Evolutionary conservation across 1,284 basidiomycete species (phyloP).

Genomic region (Cutaneotrichosporon sp.): DNA sequence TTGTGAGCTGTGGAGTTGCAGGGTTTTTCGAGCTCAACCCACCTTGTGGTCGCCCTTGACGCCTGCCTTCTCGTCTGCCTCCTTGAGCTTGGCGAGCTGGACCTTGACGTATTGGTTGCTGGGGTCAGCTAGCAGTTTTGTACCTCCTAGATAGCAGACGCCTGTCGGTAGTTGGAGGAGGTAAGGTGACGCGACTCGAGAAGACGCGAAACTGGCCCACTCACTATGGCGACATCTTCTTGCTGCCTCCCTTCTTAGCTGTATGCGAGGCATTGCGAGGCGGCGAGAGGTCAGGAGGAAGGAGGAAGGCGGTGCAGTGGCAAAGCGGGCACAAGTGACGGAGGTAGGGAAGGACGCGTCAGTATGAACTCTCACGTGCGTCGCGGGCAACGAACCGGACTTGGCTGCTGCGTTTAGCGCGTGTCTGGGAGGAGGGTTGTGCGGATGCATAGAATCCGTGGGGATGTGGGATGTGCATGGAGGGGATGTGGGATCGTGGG

Average conservation of each 20-base stretch:
- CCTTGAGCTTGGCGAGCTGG: slow-evolving; percentile 48
- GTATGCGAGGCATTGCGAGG: neutral
- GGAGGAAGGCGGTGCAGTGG: neutral
- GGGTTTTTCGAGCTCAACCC: slow-evolving; percentile 4
- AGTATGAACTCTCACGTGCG: neutral
- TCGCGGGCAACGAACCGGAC: neutral
- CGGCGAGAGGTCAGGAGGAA: neutral
- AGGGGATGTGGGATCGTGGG: too few relatives aligned
- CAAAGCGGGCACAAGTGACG: too few relatives aligned
- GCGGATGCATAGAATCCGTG: too few relatives aligned
- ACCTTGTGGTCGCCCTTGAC: slow-evolving; percentile 45
- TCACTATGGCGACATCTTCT: slow-evolving; percentile 42
- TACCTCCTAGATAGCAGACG: too few relatives aligned
- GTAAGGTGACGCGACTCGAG: too few relatives aligned
- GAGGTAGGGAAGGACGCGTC: neutral
- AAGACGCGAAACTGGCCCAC: slow-evolving; percentile 20
- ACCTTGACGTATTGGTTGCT: slow-evolving; percentile 49
- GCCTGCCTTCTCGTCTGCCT: slow-evolving; percentile 41
- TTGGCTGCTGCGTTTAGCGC: slow-evolving; percentile 18
- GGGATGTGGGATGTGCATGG: too few relatives aligned
- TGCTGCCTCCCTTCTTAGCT: slow-evolving; percentile 28
- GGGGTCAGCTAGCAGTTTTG: neutral
- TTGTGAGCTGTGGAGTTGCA: too few relatives aligned
- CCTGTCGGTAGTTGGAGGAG: too few relatives aligned
- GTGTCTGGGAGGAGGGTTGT: too few relatives aligned